A percentile compares a stretch with the other conserved stretches of the same genome.
These are phyloP conservation scores for Solanum lycopersicoides DNA, from an alignment of 257 asterid species.

Conservation along the genomic window DNA sequence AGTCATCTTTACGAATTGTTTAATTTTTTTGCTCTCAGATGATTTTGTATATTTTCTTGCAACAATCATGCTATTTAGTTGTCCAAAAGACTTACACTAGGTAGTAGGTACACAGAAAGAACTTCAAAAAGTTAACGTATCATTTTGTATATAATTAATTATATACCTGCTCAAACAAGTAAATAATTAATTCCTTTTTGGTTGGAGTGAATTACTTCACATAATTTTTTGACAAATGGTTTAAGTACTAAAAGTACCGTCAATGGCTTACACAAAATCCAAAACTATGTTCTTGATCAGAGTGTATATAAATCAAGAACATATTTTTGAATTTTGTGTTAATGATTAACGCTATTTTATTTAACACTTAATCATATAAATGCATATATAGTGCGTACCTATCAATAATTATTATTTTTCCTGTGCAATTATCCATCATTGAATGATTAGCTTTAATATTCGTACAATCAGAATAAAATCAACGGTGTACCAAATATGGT, in stretches of 20 bases:
- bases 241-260: too few species aligned
- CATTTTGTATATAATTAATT: neutral
- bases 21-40: neutral
- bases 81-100: neutral
- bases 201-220: neutral
- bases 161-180: neutral
- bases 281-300: neutral
- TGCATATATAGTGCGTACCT: neutral
- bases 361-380: neutral
- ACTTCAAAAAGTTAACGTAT: neutral
- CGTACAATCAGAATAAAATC: slow-evolving; percentile 9
- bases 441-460: slow-evolving; percentile 1
- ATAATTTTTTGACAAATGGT: neutral
- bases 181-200: neutral
- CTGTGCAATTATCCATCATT: neutral
- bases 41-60: neutral
- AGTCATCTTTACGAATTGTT: accelerated
- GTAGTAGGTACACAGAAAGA: neutral
- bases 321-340: too few species aligned
- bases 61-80: neutral
- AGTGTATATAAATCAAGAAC: neutral
- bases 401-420: neutral
- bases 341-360: too few species aligned
- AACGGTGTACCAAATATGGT: neutral
- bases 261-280: neutral